Evolutionary conservation across 495 filamentous ascomycete genomes (phyloP), one percentile per base, ranked within the genome.

Genomic region (Aspergillus nanangensis): DNA sequence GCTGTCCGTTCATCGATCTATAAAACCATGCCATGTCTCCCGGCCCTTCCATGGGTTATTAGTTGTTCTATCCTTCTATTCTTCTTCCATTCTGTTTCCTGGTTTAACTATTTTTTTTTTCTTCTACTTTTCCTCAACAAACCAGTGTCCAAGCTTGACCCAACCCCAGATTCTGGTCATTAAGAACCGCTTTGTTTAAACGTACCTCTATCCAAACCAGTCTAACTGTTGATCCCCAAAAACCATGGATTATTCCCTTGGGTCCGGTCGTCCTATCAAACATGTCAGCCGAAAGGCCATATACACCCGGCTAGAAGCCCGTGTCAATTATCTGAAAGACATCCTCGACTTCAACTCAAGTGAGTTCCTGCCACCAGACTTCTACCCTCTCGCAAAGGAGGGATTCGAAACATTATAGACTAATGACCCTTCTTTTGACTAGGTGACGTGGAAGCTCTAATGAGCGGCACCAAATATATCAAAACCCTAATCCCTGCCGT

Each of bases 311-410:
- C 72, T 89, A 1, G 81, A 84, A 44, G 72, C 78, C 3, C 72
- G 85, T 42, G 80, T 89, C 44, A 74, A 77, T 47, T 88, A 89
- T 48, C 70, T 88, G 3, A 82, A 85, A 44, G 74, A 77, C 3
- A 87, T 89, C 27, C 75, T 89, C 13, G 85, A 88, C 55, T 89
- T 88, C 62, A 80, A 76, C 50, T 66, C 75, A 19, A 70, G 85
- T 87, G 74, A 44, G 76, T 59, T 9, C 17, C n/a, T 8, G 10
- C 29, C 40, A 15, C 20, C 14, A 33, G 10, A n/a, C n/a, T n/a
- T n/a, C n/a, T n/a, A n/a, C n/a, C n/a, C 29, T 14, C 4, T 41
- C 20, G 20, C 20, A 29, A 15, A 3, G 15, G 23, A 25, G 21
- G 38, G 14, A 23, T 5, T n/a, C n/a, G n/a, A n/a, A n/a, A n/a